phyloP scores from a whole-genome alignment of 1,284 basidiomycete species.

The Stereum hirsutum region DNA sequence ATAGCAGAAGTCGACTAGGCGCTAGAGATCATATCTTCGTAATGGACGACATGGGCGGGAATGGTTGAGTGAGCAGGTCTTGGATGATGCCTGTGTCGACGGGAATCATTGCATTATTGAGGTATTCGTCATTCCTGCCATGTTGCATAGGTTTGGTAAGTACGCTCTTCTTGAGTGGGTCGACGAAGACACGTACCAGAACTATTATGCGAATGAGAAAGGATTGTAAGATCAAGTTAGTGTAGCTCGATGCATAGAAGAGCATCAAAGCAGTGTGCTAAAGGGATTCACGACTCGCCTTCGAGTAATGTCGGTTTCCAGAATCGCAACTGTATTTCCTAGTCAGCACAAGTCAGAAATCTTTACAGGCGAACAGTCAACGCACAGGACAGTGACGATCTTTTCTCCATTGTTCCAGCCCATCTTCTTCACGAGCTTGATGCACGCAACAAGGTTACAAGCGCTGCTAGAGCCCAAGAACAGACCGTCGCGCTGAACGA shows the following conservation, averaged over 20 bases:
- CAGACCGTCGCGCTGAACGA: conserved; percentile 84
- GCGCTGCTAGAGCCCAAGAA: conserved; percentile 96
- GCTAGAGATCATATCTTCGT: conserved; percentile 12
- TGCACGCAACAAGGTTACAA: conserved; percentile 88
- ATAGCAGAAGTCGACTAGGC: too few relatives aligned
- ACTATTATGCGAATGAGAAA: conserved; percentile 18
- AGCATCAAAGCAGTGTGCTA: too few relatives aligned
- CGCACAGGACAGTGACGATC: conserved; percentile 77
- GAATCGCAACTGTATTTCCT: conserved; percentile 62
- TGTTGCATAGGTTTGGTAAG: conserved; percentile 6
- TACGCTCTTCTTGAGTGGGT: background rate
- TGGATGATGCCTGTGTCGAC: conserved; percentile 46
- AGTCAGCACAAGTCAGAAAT: conserved; percentile 3
- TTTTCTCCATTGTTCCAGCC: conserved; percentile 56
- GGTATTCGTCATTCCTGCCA: conserved; percentile 74
- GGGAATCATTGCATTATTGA: conserved; percentile 51
- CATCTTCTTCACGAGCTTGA: conserved; percentile 68
- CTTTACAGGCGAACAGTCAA: background rate
- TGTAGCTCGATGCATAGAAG: too few relatives aligned
- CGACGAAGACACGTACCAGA: conserved; percentile 27
- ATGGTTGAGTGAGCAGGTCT: conserved; percentile 30
- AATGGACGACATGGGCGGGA: conserved; percentile 14
- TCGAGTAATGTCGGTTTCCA: conserved; percentile 80
- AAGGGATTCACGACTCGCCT: too few relatives aligned
- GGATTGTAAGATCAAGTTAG: too few relatives aligned